Percentiles rank a stretch among this genome's conserved stretches.
Conservation (phyloP, 345 rosid species). For the Moricandia arvensis region DNA sequence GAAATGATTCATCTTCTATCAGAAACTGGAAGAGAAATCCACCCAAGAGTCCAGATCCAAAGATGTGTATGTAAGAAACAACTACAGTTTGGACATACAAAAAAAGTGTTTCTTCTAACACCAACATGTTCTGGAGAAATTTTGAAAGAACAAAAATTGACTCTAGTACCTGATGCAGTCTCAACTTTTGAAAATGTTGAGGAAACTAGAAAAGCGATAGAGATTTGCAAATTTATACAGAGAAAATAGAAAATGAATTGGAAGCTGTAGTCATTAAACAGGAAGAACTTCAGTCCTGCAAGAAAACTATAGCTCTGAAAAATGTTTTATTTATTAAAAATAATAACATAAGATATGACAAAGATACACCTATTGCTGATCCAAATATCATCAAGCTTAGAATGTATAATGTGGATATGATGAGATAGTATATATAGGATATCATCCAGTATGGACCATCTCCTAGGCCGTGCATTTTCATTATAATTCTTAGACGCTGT, state of each 20-base stretch:
- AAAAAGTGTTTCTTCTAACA: background rate
- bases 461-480: constrained; percentile 98
- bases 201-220: constrained; percentile 68
- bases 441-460: constrained; percentile 94
- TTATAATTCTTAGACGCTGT: constrained; percentile 76
- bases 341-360: background rate
- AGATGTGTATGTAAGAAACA: constrained; percentile 61
- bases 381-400: constrained; percentile 72
- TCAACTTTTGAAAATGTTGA: constrained; percentile 65
- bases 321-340: background rate
- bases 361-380: constrained; percentile 56
- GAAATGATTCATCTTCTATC: constrained; percentile 65
- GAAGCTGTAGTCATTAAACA: constrained; percentile 63
- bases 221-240: constrained; percentile 79
- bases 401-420: constrained; percentile 62
- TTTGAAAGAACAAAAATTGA: constrained; percentile 5
- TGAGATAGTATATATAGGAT: constrained; percentile 68
- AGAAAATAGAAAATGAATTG: constrained; percentile 69
- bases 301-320: constrained; percentile 2
- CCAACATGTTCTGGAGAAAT: constrained; percentile 1
- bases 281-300: constrained; percentile 83
- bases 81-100: constrained; percentile 42
- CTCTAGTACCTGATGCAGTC: constrained; percentile 59
- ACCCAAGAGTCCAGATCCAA: constrained; percentile 87
- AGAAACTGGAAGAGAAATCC: constrained; percentile 66